Base-by-base conservation (phyloP, 108 stramenopile genomes). In the Chaetoceros muelleri region DNA sequence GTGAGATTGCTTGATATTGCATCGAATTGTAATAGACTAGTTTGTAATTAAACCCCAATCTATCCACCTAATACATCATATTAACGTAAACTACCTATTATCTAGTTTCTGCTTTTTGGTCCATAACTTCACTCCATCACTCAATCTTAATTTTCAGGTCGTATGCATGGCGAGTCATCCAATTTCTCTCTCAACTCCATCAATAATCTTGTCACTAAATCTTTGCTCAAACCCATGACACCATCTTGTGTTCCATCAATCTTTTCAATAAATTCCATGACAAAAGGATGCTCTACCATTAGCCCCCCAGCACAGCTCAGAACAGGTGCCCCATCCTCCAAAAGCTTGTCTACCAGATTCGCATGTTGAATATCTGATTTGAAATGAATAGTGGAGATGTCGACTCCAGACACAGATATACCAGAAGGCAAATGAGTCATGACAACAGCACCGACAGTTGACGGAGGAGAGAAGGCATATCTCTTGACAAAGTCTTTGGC, bases 191-290 rank as follows among this genome's bases (percentile, higher is more conserved):
- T 58, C 29, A 85, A 30, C 28, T 85, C 78, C 19, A 65, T 17
- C 20, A 85, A 61, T 18, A 85, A 51, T 34, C 53, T 28, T 21
- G 46, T 46, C 0, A 85, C 84, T 46, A 85, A 53, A 51, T 62
- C 75, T 60, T 85, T 81, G 56, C 84, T 85, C 46, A 85, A 53
- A 10, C 89, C 89, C 89, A 91, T 85, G 48, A 91, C 85, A 59
- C 77, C 76, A 60, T 91, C 85, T 59, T 84, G 79, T 0, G 89
- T 81, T 26, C 89, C 89, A 58, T 91, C 89, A 66, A 91, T 91
- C 0, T 68, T 55, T 13, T 73, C 71, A 10, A 91, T 45, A 60
- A 82, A 74, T 46, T 79, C 61, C 46, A 65, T 53, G 5, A 80
- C 79, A 26, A 86, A 55, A n/a, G 80, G 75, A 68, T 91, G 89